These are phyloP conservation scores for Pigoraptor vietnamica DNA, from an alignment of 78 protist species.

Conservation along the genomic window DNA sequence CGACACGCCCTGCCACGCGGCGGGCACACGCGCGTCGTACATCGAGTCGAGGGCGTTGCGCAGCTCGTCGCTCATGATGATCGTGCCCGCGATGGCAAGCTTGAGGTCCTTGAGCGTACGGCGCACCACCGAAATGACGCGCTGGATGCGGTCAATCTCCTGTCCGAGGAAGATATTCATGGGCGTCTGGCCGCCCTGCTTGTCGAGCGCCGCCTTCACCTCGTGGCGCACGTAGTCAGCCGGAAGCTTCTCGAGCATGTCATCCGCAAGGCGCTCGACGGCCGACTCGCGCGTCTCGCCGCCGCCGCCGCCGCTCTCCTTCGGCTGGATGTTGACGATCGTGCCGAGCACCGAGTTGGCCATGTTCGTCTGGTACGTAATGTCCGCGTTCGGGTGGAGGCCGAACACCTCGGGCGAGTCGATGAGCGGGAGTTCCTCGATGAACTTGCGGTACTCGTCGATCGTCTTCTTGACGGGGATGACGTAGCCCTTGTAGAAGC, in stretches of 20 bases:
- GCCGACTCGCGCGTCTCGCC: slow-evolving; percentile 66
- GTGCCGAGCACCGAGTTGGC: slow-evolving; percentile 40
- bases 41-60: not conserved
- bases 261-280: slow-evolving; percentile 40
- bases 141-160: slow-evolving; percentile 72
- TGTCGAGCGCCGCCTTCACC: slow-evolving; percentile 12
- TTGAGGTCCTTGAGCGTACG: slow-evolving; percentile 39
- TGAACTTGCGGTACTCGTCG: slow-evolving; percentile 21
- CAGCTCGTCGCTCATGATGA: slow-evolving; percentile 15
- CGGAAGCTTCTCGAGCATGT: slow-evolving; percentile 61
- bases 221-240: slow-evolving; percentile 33
- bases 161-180: slow-evolving; percentile 71
- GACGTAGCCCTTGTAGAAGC: slow-evolving; percentile 10
- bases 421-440: slow-evolving; percentile 45
- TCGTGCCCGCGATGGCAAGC: slow-evolving; percentile 74
- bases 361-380: slow-evolving; percentile 47
- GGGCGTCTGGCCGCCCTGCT: slow-evolving; percentile 32
- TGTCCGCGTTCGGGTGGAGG: slow-evolving; percentile 81
- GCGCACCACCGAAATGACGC: slow-evolving; percentile 32
- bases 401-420: slow-evolving; percentile 85
- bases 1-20: not conserved
- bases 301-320: slow-evolving; percentile 51
- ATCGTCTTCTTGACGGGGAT: slow-evolving; percentile 29
- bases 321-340: slow-evolving; percentile 76
- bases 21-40: not conserved